A percentile compares a stretch with the other conserved stretches of the same genome.
Conservation (phyloP, 1,284 basidiomycete genomes). For the Pascua sp. region DNA sequence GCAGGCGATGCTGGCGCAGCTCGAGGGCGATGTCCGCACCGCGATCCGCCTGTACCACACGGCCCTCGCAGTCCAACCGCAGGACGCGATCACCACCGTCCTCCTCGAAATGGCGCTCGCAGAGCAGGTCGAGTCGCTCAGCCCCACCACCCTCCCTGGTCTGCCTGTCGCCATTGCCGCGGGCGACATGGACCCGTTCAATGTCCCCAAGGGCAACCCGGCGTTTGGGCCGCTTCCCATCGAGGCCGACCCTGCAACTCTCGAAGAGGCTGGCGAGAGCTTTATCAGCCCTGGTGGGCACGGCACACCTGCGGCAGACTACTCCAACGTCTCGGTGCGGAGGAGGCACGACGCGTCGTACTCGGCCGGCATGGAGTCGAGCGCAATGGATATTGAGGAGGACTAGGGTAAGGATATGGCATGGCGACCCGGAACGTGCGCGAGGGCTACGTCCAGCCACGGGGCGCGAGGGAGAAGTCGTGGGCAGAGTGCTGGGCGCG, state of each 20-base stretch:
- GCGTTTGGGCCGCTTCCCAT: slow-evolving; percentile 37
- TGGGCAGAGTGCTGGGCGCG: too few relatives aligned
- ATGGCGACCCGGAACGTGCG: too few relatives aligned
- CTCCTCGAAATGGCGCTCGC: slow-evolving; percentile 76
- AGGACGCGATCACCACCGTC: slow-evolving; percentile 79
- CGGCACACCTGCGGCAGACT: not conserved
- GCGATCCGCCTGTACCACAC: slow-evolving; percentile 87
- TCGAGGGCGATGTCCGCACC: slow-evolving; percentile 65
- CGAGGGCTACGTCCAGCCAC: too few relatives aligned
- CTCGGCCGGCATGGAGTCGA: slow-evolving; percentile 25
- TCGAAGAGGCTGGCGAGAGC: slow-evolving; percentile 30
- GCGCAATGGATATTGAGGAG: slow-evolving; percentile 42
- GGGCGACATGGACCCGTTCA: slow-evolving; percentile 41
- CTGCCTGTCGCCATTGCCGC: slow-evolving; percentile 35
- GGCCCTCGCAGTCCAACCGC: slow-evolving; percentile 77
- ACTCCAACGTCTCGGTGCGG: not conserved
- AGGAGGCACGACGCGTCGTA: slow-evolving; percentile 7
- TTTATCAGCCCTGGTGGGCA: slow-evolving; percentile 2
- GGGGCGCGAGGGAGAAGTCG: too few relatives aligned
- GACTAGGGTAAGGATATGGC: slow-evolving; percentile 27
- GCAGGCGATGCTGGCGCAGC: slow-evolving; percentile 76
- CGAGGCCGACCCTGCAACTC: slow-evolving; percentile 28
- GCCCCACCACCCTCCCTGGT: slow-evolving; percentile 38
- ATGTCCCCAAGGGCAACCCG: slow-evolving; percentile 40
- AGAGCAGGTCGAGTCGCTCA: slow-evolving; percentile 44